These are phyloP conservation scores for Spathaspora hagerdaliae DNA, from an alignment of 805 yeast species.

Conservation along the genomic window DNA sequence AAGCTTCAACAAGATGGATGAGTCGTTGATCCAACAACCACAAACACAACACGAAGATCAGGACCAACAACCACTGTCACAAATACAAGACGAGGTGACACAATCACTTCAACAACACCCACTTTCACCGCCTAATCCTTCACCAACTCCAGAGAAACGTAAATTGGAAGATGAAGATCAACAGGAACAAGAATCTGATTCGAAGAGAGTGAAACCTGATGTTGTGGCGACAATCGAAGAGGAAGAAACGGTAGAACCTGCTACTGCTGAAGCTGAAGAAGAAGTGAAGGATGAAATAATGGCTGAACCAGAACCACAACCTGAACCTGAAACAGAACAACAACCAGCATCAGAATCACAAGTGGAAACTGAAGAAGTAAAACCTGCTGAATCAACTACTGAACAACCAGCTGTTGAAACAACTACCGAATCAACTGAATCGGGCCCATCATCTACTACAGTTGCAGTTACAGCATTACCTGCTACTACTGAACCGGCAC, in stretches of 20 bases:
- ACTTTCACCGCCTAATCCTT: conserved; percentile 43
- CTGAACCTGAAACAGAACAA: conserved; percentile 3
- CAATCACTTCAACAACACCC: conserved; percentile 21
- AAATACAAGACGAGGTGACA: not conserved
- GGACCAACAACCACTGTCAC: not conserved
- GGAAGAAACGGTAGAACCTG: not conserved
- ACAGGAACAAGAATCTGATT: conserved; percentile 1
- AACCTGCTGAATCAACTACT: not conserved
- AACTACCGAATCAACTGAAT: not conserved
- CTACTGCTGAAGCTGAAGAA: not conserved
- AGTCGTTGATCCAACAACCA: not conserved
- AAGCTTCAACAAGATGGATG: conserved; percentile 14
- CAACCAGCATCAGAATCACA: conserved; percentile 3
- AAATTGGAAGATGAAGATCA: conserved; percentile 15
- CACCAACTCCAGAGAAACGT: conserved; percentile 39
- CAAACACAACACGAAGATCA: not conserved
- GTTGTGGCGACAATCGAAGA: conserved; percentile 2
- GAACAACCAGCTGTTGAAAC: not conserved
- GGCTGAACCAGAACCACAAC: conserved; percentile 3
- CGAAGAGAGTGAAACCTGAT: conserved; percentile 1
- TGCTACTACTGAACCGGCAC: conserved; percentile 50
- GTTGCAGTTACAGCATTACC: not conserved
- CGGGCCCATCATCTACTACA: not conserved
- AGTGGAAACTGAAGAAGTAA: not conserved
- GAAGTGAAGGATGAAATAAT: conserved; percentile 3